Base-by-base conservation (phyloP, 2,329 filamentous ascomycete species). In the Chrysosporium keratinophilum region DNA sequence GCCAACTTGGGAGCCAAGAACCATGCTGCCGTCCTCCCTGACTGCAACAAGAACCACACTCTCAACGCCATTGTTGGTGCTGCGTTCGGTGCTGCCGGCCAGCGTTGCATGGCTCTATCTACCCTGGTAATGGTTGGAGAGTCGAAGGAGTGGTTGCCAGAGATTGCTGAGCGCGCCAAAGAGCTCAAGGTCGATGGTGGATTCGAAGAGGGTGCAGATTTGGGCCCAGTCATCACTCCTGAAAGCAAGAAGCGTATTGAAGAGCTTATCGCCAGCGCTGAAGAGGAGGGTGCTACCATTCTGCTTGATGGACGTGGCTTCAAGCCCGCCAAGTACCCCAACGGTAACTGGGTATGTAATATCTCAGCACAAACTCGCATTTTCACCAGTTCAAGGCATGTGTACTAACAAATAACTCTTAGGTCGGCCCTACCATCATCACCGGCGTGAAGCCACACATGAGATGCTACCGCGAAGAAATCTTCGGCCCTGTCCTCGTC, bases 1-100 rank as follows among this genome's bases (percentile, higher is more conserved):
- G 82, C 82, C 63, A 85, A 85, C 68, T 67, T 85, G 54, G 82
- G 82, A 33, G 82, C 82, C 2, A 85, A 85, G 75, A 85, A 85
- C 72, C 82, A 85, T 65, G 81, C 81, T 42, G 79, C 80, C 45
- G 76, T 85, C 20, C 71, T 85, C 28, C 81, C 82, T 1, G 82
- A 85, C 67, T 80, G 76, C 72, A 83, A 84, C 72, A 84, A 83
- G 75, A 83, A 84, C 69, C 80, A 83, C 55, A 75, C 81, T 2
- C 66, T 85, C 43, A 83, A 84, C 62, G 79, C 81, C 33, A 83
- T 85, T 64, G 75, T 78, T 6, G 82, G 82, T 56, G 82, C 82
- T 44, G 82, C 82, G 1, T 85, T 85, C 56, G 82, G 82, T 61
- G 82, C 82, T 56, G 82, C 82, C 40, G 82, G 82, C 7, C 82